phyloP scores from a whole-genome alignment of 768 basidiomycete species.

The Lactarius evosmus region DNA sequence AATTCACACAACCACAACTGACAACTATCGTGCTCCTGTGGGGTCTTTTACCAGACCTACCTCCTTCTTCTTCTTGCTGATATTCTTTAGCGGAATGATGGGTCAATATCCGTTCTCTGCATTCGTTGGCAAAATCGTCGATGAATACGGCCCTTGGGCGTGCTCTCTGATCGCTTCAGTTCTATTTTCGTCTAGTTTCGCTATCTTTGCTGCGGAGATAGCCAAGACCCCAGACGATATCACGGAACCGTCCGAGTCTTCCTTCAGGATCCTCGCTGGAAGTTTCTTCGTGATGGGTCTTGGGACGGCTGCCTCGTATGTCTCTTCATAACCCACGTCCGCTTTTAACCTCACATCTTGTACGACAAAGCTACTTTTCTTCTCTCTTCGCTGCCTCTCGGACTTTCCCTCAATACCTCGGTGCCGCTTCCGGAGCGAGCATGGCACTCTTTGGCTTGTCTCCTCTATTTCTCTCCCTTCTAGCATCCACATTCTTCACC shows the following conservation, averaged over 20 bases:
- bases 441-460: slow-evolving; percentile 81
- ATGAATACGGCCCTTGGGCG: slow-evolving; percentile 61
- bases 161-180: slow-evolving; percentile 62
- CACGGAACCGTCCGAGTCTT: slow-evolving; percentile 39
- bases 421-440: slow-evolving; percentile 61
- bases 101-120: slow-evolving; percentile 78
- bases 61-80: background rate
- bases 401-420: slow-evolving; percentile 61
- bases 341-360: slow-evolving; percentile 5
- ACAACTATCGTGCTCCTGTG: slow-evolving; percentile 78
- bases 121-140: slow-evolving; percentile 64
- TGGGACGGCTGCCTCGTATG: slow-evolving; percentile 72
- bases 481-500: slow-evolving; percentile 64
- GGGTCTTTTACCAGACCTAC: slow-evolving; percentile 31
- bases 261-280: slow-evolving; percentile 51
- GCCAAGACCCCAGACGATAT: slow-evolving; percentile 42
- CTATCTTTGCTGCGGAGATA: slow-evolving; percentile 60
- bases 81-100: slow-evolving; percentile 60
- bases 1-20: slow-evolving; percentile 71
- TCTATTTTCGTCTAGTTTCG: slow-evolving; percentile 58
- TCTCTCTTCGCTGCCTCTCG: slow-evolving; percentile 73
- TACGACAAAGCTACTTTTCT: slow-evolving; percentile 51
- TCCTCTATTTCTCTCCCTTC: slow-evolving; percentile 63
- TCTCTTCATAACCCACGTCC: slow-evolving; percentile 15
- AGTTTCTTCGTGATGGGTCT: slow-evolving; percentile 64